Conservation (phyloP, 352 stramenopile species). For the Poterioochromonas sp. region DNA sequence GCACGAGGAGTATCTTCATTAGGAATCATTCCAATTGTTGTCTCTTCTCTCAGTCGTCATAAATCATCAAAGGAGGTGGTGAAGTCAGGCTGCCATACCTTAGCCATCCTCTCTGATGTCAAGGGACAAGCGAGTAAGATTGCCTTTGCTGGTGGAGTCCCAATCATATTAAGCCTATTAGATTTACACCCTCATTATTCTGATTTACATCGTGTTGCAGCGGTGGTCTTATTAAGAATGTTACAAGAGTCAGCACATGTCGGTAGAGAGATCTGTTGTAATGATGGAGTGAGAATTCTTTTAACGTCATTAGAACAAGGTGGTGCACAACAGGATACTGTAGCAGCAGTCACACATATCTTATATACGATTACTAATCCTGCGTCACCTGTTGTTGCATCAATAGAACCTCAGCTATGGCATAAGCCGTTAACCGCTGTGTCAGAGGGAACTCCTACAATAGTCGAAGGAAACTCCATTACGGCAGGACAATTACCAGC, state of each 20-base stretch:
- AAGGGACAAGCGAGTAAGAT: slow-evolving; percentile 50
- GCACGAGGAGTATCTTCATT: slow-evolving; percentile 42
- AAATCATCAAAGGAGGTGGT: slow-evolving; percentile 42
- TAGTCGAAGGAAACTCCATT: too few relatives aligned
- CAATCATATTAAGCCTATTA: slow-evolving; percentile 44
- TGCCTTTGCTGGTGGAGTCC: slow-evolving; percentile 45
- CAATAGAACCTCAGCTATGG: slow-evolving; percentile 37
- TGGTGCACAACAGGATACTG: slow-evolving; percentile 50
- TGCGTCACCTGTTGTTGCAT: slow-evolving; percentile 37
- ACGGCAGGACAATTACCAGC: slow-evolving; percentile 28
- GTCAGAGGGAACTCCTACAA: not conserved
- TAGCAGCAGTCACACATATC: slow-evolving; percentile 52
- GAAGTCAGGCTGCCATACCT: slow-evolving; percentile 50
- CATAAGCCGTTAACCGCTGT: not conserved
- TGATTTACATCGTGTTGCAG: slow-evolving; percentile 55
- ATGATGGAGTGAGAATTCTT: slow-evolving; percentile 33
- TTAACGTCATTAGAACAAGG: slow-evolving; percentile 32
- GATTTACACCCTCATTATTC: slow-evolving; percentile 45
- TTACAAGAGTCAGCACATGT: slow-evolving; percentile 48
- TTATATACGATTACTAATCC: slow-evolving; percentile 57
- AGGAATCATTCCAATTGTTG: slow-evolving; percentile 43
- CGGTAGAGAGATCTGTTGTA: slow-evolving; percentile 43
- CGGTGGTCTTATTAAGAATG: slow-evolving; percentile 49
- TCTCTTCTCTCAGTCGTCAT: slow-evolving; percentile 44
- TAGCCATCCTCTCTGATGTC: slow-evolving; percentile 50